These are phyloP conservation scores for Rosa persica DNA, from an alignment of 306 rosid genomes.

Conservation along the genomic window DNA sequence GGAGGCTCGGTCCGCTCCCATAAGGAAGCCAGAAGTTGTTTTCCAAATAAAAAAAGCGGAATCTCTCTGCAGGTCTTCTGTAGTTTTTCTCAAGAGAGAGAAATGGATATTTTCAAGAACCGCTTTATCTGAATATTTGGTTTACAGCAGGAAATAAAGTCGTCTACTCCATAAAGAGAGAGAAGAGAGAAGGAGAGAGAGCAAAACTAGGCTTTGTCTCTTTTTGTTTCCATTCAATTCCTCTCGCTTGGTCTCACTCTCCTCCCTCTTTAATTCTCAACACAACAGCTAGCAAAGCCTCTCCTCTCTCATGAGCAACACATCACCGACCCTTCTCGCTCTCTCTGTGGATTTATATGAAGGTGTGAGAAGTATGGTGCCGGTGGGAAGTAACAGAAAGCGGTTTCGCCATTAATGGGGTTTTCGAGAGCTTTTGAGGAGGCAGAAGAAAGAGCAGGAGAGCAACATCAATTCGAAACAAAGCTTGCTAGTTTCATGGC, in stretches of 20 bases:
- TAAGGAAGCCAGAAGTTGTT: slow-evolving; percentile 11
- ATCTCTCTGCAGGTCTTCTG: slow-evolving; percentile 28
- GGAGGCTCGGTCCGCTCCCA: neutral
- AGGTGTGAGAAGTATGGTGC: slow-evolving; percentile 13
- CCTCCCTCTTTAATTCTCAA: slow-evolving; percentile 21
- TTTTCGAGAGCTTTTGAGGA: slow-evolving; percentile 29
- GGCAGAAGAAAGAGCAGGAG: slow-evolving; percentile 22
- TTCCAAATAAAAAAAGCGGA: neutral
- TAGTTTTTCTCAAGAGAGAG: slow-evolving; percentile 23
- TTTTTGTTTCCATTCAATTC: slow-evolving; percentile 56
- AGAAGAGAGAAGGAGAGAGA: slow-evolving; percentile 16
- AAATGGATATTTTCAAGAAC: slow-evolving; percentile 33
- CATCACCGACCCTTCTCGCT: slow-evolving; percentile 53
- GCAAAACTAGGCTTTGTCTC: slow-evolving; percentile 28
- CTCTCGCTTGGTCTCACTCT: slow-evolving; percentile 15
- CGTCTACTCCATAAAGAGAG: slow-evolving; percentile 25
- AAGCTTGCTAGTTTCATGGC: slow-evolving; percentile 48
- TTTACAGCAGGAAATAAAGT: slow-evolving; percentile 37
- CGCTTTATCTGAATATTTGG: slow-evolving; percentile 47
- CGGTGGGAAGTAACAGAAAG: slow-evolving; percentile 35
- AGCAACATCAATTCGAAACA: slow-evolving; percentile 15
- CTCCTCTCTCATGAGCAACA: slow-evolving; percentile 9
- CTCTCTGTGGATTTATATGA: slow-evolving; percentile 20
- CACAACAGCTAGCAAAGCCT: slow-evolving; percentile 12
- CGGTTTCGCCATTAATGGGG: slow-evolving; percentile 53